A percentile compares a stretch with the other conserved stretches of the same genome.
phyloP scores from a whole-genome alignment of 2,329 filamentous ascomycete genomes.

The Exserohilum turcica region DNA sequence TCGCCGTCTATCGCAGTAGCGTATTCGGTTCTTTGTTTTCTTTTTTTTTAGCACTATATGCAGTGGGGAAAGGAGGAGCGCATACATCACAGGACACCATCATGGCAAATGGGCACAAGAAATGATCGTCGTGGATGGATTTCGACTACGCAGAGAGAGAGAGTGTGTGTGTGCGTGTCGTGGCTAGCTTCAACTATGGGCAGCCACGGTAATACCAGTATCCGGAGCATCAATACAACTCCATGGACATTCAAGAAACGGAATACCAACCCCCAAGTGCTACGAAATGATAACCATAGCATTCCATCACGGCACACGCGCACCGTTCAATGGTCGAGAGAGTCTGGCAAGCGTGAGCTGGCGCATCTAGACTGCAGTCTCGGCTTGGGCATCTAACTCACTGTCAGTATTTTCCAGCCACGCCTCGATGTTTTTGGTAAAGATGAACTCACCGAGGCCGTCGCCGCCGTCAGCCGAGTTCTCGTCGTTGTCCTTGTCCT shows the following conservation, averaged over 20 bases:
- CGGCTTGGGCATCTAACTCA: conserved; percentile 4
- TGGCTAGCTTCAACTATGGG: neutral
- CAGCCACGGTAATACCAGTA: neutral
- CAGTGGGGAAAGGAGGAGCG: too few species aligned
- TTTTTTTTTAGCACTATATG: too few species aligned
- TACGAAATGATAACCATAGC: neutral
- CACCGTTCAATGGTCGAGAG: neutral
- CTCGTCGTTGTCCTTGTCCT: neutral
- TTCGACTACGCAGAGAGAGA: neutral
- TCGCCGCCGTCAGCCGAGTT: conserved; percentile 23
- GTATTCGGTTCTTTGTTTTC: too few species aligned
- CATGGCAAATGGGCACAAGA: neutral
- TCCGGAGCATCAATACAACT: neutral
- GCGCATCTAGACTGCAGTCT: conserved; percentile 1
- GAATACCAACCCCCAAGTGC: neutral
- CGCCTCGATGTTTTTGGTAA: conserved; percentile 6
- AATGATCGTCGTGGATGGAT: neutral
- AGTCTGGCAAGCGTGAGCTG: neutral
- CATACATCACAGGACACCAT: too few species aligned
- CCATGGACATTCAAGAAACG: neutral
- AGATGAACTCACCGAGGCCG: conserved; percentile 23
- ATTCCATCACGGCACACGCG: neutral
- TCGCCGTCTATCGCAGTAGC: neutral
- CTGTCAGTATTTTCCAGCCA: conserved; percentile 22
- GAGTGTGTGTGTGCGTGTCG: too few species aligned